Evolutionary conservation across 768 basidiomycete genomes (phyloP), one percentile per base, ranked within the genome.

Genomic region (Rhodotorula toruloides): DNA sequence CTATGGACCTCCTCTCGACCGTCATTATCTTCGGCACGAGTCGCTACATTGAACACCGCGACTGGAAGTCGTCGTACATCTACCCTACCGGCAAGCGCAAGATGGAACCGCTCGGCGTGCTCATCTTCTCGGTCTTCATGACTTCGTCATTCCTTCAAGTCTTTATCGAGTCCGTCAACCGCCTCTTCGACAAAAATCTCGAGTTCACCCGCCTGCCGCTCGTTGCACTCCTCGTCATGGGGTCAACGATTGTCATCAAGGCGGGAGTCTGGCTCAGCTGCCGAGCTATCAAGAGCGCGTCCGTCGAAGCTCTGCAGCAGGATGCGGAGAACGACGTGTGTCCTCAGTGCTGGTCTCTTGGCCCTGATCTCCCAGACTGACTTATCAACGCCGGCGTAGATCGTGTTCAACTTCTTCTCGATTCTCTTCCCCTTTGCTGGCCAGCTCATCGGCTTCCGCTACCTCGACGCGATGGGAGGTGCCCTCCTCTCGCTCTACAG

Each of bases 41-140:
- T 46, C 72, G 73, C 50, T 76, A 76, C 27, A 78, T 78, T 54
- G 77, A 77, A 2, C 57, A 67, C 43, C 50, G 48, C 2, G 46
- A 59, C 34, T 68, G 66, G 67, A 63, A 68, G 54, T 50, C 54
- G 8, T 34, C n/a, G 4, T 74, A 70, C 54, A 48, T 47, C 25
- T 70, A 67, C 48, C 72, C 65, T 39, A 61, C 39, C 2, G 67
- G 52, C 32, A 53, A 57, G 27, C 13, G 69, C 44, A 63, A 77
- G 14, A 77, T 79, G 59, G 79, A 79, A 61, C 78, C 79, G 25
- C 66, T 80, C 31, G 79, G 79, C 27, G 78, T 80, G 16, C 73
- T 79, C 46, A 74, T 79, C 44, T 80, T 80, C 64, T 74, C 76
- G 9, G 79, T 80, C 29, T 75, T 76, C 25, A 80, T 79, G 78